Evolutionary conservation across 768 basidiomycete species (phyloP), one percentile per base, ranked within the genome.

Genomic region (Boletales sp.): DNA sequence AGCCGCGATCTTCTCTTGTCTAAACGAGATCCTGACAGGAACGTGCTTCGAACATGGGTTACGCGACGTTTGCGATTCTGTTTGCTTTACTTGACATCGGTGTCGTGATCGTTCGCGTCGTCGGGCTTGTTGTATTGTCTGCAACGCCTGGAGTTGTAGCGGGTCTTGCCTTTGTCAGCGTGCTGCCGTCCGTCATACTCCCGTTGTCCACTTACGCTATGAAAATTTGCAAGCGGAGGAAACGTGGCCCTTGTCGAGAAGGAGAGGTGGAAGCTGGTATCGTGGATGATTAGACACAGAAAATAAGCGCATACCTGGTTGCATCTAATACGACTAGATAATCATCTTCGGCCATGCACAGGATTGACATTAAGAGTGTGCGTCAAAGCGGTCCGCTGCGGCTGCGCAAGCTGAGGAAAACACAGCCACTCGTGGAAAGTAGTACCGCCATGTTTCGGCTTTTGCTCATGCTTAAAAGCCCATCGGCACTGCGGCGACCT

Each of bases 51-150:
- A 15, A 15, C 2, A 46, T 59, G 17, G 63, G 63, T 5, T 50
- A 51, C 13, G 45, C 34, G 38, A 53, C 45, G 8, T 55, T 65
- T 44, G 49, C 57, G 1, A 37, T 55, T 13, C 21, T 64, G 4
- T 41, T 62, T 35, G 49, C 40, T 3, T 8, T 55, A 32, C 59
- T 59, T 17, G 62, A 63, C 42, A n/a, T 63, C 18, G 63, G 63
- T 2, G 43, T 39, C 25, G 11, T 62, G 31, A 15, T 57, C 32
- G 51, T 65, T 14, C 63, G 57, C 41, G 18, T 62, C n/a, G 46
- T 46, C 0, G 57, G 31, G 32, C 13, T 63, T 15, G 37, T 42
- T 36, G 48, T 43, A 3, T 38, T 57, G 18, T 62, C 60, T 4
- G 41, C 43, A 19, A 53, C 51, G 1, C 51, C 57, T 32, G 46